Evolutionary conservation across 2,329 filamentous ascomycete genomes (phyloP).

Genomic region (Knoxdaviesia capensis): DNA sequence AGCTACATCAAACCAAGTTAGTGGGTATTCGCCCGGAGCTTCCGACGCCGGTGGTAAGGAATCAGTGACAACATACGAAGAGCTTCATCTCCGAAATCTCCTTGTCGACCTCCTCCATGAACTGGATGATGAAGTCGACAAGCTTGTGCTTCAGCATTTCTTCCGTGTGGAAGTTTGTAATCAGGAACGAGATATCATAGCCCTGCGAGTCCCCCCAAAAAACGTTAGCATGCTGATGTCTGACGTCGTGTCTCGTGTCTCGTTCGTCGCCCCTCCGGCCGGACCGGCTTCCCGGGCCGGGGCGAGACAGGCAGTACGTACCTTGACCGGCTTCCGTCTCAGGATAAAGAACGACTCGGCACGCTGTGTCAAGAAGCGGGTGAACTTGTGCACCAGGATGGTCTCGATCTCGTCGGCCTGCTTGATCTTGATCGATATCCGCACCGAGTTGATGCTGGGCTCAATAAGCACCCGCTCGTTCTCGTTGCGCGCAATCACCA

Average conservation of each 20-base stretch:
- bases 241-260: neutral
- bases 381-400: slow-evolving; percentile 97
- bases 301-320: slow-evolving; percentile 17
- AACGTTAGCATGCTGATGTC: neutral
- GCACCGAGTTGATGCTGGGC: slow-evolving; percentile 89
- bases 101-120: slow-evolving; percentile 99
- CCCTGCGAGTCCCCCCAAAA: slow-evolving; percentile 32
- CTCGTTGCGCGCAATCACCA: slow-evolving; percentile 85
- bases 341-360: slow-evolving; percentile 96
- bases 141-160: slow-evolving; percentile 98
- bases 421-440: slow-evolving; percentile 97
- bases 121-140: slow-evolving; percentile 97
- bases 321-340: slow-evolving; percentile 85
- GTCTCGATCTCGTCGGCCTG: slow-evolving; percentile 98
- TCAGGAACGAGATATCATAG: slow-evolving; percentile 96
- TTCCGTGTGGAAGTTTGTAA: slow-evolving; percentile 97
- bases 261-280: neutral
- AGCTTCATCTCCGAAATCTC: slow-evolving; percentile 99
- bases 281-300: neutral
- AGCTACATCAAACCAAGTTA: slow-evolving; percentile 32
- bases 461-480: slow-evolving; percentile 94
- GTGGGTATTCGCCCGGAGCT: neutral
- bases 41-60: neutral
- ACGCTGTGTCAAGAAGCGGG: slow-evolving; percentile 83
- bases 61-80: slow-evolving; percentile 45